These are phyloP conservation scores for Monosporozyma unispora DNA, from an alignment of 805 yeast genomes.

Conservation along the genomic window DNA sequence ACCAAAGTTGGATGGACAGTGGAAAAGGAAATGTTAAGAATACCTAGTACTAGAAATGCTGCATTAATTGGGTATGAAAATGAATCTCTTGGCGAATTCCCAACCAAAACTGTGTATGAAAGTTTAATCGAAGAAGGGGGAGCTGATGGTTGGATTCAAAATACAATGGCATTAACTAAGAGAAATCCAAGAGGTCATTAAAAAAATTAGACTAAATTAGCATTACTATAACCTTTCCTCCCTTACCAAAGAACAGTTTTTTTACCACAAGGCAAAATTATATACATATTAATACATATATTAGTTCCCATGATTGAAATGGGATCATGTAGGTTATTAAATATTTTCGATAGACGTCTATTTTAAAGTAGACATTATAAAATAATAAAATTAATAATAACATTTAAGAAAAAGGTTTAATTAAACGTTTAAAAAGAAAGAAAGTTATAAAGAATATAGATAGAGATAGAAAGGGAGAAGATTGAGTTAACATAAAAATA, in stretches of 20 bases:
- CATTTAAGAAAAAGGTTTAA: not conserved
- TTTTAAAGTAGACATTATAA: not conserved
- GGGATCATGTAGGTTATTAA: not conserved
- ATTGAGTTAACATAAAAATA: not conserved
- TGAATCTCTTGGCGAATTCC: constrained; percentile 19
- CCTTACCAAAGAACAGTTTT: no score
- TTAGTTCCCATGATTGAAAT: not conserved
- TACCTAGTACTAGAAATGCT: constrained; percentile 90
- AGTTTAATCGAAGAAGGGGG: constrained; percentile 74
- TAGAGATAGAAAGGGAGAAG: not conserved
- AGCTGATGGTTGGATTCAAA: constrained; percentile 83
- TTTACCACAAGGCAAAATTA: no score
- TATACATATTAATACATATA: not conserved
- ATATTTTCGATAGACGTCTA: not conserved
- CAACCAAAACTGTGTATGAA: constrained; percentile 41
- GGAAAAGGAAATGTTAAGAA: constrained; percentile 78
- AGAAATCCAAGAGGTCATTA: constrained; percentile 67
- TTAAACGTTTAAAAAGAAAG: not conserved
- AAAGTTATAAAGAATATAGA: not conserved
- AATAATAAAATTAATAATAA: not conserved
- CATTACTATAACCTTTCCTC: not conserved
- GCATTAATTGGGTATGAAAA: constrained; percentile 68
- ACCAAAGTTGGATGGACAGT: constrained; percentile 70
- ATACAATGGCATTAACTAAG: constrained; percentile 61
- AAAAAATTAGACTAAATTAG: constrained; percentile 3